Conservation (phyloP, 768 basidiomycete species). For the Lactifluus piperatus region DNA sequence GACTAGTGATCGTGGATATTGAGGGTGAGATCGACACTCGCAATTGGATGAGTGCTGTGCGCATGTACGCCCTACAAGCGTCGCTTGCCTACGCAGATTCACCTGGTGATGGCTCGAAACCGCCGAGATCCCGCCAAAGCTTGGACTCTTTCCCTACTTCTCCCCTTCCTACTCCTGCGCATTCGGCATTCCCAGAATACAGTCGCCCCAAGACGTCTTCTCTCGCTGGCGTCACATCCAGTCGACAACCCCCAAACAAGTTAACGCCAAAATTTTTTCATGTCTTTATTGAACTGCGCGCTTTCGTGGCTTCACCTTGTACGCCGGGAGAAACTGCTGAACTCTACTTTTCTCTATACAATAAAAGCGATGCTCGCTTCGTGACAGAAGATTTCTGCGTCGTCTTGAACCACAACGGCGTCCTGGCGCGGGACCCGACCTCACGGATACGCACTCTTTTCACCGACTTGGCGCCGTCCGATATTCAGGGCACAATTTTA, state of each 20-base stretch:
- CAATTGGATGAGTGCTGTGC: slow-evolving; percentile 82
- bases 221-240: slow-evolving; percentile 25
- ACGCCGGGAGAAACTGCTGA: slow-evolving; percentile 88
- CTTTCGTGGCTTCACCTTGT: slow-evolving; percentile 87
- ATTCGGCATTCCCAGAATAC: slow-evolving; percentile 64
- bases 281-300: slow-evolving; percentile 81
- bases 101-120: slow-evolving; percentile 29
- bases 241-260: slow-evolving; percentile 32
- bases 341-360: slow-evolving; percentile 89
- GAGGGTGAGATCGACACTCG: slow-evolving; percentile 73
- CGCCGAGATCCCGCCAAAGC: slow-evolving; percentile 32
- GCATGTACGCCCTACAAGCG: slow-evolving; percentile 88
- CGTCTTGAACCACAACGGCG: slow-evolving; percentile 86
- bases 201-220: slow-evolving; percentile 31
- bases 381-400: slow-evolving; percentile 91
- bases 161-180: slow-evolving; percentile 51
- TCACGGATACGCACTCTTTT: slow-evolving; percentile 80
- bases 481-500: slow-evolving; percentile 79
- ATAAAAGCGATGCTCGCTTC: slow-evolving; percentile 73
- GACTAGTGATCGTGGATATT: slow-evolving; percentile 81
- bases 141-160: slow-evolving; percentile 37
- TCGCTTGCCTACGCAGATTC: slow-evolving; percentile 67
- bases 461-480: slow-evolving; percentile 77
- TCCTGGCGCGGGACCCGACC: slow-evolving; percentile 69
- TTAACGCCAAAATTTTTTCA: slow-evolving; percentile 73